Evolutionary conservation across 1,139 yeast genomes (phyloP).

Genomic region (Debaryomyces psychrophilus): DNA sequence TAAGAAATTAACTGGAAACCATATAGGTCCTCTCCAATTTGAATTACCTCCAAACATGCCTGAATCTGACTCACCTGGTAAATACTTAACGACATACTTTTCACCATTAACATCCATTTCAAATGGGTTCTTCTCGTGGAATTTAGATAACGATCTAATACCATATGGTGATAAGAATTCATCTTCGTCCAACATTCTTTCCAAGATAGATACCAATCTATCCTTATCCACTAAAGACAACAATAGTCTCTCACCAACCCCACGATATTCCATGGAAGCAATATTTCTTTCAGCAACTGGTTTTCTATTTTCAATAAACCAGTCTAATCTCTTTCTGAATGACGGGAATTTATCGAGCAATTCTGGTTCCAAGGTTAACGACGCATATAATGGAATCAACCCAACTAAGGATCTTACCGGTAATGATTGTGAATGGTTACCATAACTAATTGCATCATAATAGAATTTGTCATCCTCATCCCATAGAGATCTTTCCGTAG

Average conservation of each 20-base stretch:
- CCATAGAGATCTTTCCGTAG: constrained; percentile 76
- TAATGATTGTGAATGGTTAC: constrained; percentile 69
- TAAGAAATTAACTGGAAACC: constrained; percentile 94
- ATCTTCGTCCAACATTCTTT: constrained; percentile 82
- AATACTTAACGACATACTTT: constrained; percentile 72
- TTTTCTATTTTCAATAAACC: constrained; percentile 79
- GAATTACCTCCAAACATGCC: constrained; percentile 98
- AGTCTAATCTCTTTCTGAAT: constrained; percentile 80
- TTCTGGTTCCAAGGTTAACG: constrained; percentile 88
- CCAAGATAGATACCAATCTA: constrained; percentile 73
- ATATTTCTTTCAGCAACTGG: constrained; percentile 83
- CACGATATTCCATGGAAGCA: constrained; percentile 84
- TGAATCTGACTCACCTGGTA: constrained; percentile 92
- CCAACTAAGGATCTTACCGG: constrained; percentile 94
- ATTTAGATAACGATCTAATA: constrained; percentile 85
- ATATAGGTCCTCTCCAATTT: constrained; percentile 98
- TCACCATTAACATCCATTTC: constrained; percentile 85
- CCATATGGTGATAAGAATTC: constrained; percentile 90
- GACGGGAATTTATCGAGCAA: constrained; percentile 77
- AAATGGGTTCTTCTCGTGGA: constrained; percentile 85
- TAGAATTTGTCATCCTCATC: constrained; percentile 87
- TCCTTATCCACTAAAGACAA: constrained; percentile 84
- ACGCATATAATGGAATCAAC: constrained; percentile 88
- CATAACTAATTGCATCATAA: constrained; percentile 91
- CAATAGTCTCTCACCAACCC: constrained; percentile 83